Conservation (phyloP, 768 basidiomycete genomes). For the Boletus bicolor region DNA sequence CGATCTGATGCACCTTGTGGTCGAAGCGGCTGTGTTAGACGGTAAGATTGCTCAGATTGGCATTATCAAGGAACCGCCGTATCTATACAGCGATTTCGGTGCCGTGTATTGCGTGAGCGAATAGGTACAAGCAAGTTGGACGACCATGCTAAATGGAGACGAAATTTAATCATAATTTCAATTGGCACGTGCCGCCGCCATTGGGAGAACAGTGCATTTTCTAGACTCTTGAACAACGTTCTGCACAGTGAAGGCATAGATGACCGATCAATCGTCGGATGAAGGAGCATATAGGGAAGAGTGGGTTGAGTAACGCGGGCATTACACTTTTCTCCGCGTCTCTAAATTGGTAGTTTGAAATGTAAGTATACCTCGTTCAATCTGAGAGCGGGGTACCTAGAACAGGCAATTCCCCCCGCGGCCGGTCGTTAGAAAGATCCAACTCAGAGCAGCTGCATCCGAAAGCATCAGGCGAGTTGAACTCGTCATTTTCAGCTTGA, state of each 20-base stretch:
- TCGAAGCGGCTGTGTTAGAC: neutral
- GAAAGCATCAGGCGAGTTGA: no score
- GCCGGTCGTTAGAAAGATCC: neutral
- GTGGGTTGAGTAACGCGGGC: no score
- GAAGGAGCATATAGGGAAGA: no score
- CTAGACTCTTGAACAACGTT: no score
- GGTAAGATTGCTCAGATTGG: neutral
- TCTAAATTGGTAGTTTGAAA: no score
- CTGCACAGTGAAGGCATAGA: neutral
- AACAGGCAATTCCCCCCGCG: neutral
- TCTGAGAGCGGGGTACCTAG: neutral
- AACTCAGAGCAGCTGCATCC: no score
- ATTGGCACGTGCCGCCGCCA: no score
- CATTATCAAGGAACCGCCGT: neutral
- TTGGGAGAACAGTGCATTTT: no score
- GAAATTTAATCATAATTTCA: neutral
- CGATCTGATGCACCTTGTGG: neutral
- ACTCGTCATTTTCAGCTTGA: no score
- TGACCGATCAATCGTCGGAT: no score
- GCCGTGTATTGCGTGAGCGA: neutral
- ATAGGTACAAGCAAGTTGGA: neutral
- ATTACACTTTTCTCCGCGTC: no score
- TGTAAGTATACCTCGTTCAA: neutral
- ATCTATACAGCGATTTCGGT: neutral
- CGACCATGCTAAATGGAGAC: neutral